Evolutionary conservation across 768 basidiomycete species (phyloP), one percentile per base, ranked within the genome.

Genomic region (Boletus speciosus): DNA sequence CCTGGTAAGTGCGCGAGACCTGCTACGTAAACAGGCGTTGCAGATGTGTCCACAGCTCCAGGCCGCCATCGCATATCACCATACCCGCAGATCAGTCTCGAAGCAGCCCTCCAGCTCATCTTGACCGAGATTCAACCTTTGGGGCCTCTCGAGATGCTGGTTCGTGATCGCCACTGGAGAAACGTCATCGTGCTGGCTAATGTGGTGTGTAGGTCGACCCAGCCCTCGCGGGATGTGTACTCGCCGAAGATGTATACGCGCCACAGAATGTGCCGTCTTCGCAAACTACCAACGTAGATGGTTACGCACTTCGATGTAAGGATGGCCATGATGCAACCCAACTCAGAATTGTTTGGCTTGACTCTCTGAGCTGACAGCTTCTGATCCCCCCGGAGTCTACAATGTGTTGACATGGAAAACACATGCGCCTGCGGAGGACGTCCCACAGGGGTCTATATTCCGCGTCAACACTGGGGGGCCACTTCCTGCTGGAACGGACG

Each of bases 381-480:
- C 80, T 49, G 81, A 88, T 57, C 72, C 74, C 0, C 80, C 86
- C 2, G 88, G 85, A 5, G 67, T 77, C 14, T 91, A 90, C 71
- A 76, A 76, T 15, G 89, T 91, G 3, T 63, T 89, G 19, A 88
- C 85, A 2, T 72, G 83, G 4, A 73, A 73, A 51, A 81, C 73
- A 0, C 73, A 73, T 48, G 31, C 56, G 1, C 58, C 62, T n/a
- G 12, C 62, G 34, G 61, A 60, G 15, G 65, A 69, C 5, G 56
- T 81, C 6, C 83, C 85, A 23, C 55, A 66, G 0, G 74, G 82
- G 9, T 64, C 73, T 19, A 70, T 81, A 37, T 67, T 76, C 12
- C 85, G 93, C 41, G 81, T 96, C 68, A 94, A 93, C 71, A 96
- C 93, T 1, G 93, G 93, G 6, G 87, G 81, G 0, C 88, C 90